Evolutionary conservation across 306 rosid genomes (phyloP), one percentile per base, ranked within the genome.

Genomic region (Cucurbita maxima): DNA sequence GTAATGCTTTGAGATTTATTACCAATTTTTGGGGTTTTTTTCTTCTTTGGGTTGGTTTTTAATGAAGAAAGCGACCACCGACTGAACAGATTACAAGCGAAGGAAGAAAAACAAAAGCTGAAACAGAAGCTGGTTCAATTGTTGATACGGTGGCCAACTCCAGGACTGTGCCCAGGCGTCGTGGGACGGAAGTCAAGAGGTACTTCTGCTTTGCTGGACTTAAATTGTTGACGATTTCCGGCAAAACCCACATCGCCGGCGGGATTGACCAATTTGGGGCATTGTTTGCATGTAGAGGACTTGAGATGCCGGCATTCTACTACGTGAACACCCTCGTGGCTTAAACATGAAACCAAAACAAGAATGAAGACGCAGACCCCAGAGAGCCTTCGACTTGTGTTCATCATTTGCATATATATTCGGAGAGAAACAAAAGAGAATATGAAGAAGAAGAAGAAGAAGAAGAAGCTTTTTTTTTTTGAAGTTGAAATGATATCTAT

Each of bases 91-190:
- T n/a, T 63, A 63, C 71, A 40, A 63, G 4, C 18, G 14, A 4
- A 3, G 20, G 41, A 40, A 13, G 50, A 63, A 63, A 10, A 62
- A 37, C n/a, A 15, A 25, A 25, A 25, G 25, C 25, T 25, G 34
- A 30, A 30, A 30, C 34, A 30, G 4, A 30, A 1, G 34, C 34
- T 30, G 56, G 5, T 69, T 81, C 67, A 81, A 44, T 82, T 82
- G 74, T 80, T 67, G 75, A 82, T 58, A 38, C 79, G 77, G 57
- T 85, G 88, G 50, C 86, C 88, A 74, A 82, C 84, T 7, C 84
- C 88, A 2, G 88, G 88, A 38, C 88, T 82, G 34, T 82, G 86
- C 10, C 86, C 86, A 0, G 88, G 88, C 40, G 76, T n/a, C 18
- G 88, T 85, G 40, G 88, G 86, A 48, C 86, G 81, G 66, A 82